A percentile compares a stretch with the other conserved stretches of the same genome.
Evolutionary conservation across 768 basidiomycete genomes (phyloP).

Genomic region (Termitomyces heimii): DNA sequence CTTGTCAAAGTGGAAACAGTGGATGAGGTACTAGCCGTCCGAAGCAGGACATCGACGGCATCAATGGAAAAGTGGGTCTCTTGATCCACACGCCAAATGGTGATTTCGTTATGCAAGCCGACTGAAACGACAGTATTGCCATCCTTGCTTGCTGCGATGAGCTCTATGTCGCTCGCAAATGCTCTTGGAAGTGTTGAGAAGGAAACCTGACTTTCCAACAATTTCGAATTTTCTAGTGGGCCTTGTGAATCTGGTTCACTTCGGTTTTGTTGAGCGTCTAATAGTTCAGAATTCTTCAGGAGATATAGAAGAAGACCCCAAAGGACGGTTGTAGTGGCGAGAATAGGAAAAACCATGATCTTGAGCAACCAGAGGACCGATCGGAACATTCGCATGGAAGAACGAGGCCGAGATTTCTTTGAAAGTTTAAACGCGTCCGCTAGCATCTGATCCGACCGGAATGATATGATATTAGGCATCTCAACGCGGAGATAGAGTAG

Average conservation of each 20-base stretch:
- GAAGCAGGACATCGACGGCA: constrained; percentile 44
- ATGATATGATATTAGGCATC: constrained; percentile 69
- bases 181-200: constrained; percentile 77
- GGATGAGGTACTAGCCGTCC: constrained; percentile 42
- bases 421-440: constrained; percentile 11
- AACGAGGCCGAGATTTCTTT: constrained; percentile 30
- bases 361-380: constrained; percentile 71
- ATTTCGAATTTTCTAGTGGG: constrained; percentile 19
- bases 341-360: constrained; percentile 83
- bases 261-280: constrained; percentile 78
- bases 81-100: constrained; percentile 53
- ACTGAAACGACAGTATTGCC: constrained; percentile 65
- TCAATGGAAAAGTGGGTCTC: constrained; percentile 41
- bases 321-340: constrained; percentile 63
- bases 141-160: constrained; percentile 65
- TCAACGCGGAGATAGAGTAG: constrained; percentile 78
- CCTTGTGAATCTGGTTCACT: constrained; percentile 35
- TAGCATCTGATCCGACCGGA: constrained; percentile 36
- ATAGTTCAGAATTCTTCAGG: constrained; percentile 84
- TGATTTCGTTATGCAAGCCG: constrained; percentile 73
- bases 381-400: constrained; percentile 44
- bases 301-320: constrained; percentile 81
- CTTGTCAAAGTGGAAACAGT: constrained; percentile 47
- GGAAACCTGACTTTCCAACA: constrained; percentile 38
- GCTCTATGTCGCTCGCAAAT: constrained; percentile 77